Evolutionary conservation across 805 yeast species (phyloP).

Genomic region (Wickerhamia fluorescens): DNA sequence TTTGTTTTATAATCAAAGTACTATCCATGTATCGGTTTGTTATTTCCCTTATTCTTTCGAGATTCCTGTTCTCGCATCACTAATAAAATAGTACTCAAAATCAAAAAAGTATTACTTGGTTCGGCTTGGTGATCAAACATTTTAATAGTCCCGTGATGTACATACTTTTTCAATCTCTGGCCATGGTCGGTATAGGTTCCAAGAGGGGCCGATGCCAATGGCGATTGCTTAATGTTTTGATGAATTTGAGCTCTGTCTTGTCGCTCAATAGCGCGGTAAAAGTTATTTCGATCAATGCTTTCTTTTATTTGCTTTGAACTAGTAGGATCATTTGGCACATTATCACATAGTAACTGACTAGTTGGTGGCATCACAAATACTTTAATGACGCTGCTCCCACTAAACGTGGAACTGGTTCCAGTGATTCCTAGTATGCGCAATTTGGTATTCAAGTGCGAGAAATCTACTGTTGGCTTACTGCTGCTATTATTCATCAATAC

Average conservation of each 20-base stretch:
- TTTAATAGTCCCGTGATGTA: conserved; percentile 16
- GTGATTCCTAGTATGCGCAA: conserved; percentile 25
- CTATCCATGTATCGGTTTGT: too few species aligned
- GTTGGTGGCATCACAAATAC: conserved; percentile 13
- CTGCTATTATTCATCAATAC: conserved; percentile 22
- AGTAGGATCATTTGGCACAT: conserved; percentile 8
- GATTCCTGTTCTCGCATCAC: conserved; percentile 27
- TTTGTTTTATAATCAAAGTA: too few species aligned
- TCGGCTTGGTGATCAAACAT: conserved; percentile 9
- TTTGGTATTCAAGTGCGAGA: conserved; percentile 19
- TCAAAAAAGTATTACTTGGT: conserved; percentile 12
- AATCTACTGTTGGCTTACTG: conserved; percentile 23
- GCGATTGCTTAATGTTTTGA: conserved; percentile 11
- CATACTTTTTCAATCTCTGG: conserved; percentile 13
- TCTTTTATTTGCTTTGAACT: conserved; percentile 8
- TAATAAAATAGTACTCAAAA: conserved; percentile 17
- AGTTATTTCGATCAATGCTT: conserved; percentile 6
- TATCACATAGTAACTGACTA: conserved; percentile 16
- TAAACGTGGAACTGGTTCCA: conserved; percentile 30
- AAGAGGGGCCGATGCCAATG: conserved; percentile 19
- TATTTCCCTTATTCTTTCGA: conserved; percentile 25
- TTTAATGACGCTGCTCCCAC: conserved; percentile 24
- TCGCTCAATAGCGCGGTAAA: conserved; percentile 13
- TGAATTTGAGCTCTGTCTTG: conserved; percentile 16
- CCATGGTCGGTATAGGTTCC: conserved; percentile 24